Conservation (phyloP, 768 basidiomycete species). For the Pseudohyphozyma bogoriensis region DNA sequence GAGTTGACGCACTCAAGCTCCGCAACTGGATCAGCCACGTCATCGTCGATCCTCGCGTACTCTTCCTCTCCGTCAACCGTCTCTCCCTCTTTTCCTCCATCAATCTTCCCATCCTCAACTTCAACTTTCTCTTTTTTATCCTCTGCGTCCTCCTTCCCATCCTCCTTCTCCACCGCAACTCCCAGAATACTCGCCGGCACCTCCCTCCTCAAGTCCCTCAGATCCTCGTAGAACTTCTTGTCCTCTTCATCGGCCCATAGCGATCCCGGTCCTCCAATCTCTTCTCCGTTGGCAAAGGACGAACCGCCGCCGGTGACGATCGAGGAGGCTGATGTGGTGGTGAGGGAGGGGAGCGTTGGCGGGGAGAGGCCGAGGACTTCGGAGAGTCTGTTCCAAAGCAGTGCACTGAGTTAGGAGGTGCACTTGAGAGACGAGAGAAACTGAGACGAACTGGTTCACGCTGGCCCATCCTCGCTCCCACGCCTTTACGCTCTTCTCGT, state of each 20-base stretch:
- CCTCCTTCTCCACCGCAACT: slow-evolving; percentile 35
- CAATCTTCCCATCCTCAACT: slow-evolving; percentile 33
- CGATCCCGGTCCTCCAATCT: slow-evolving; percentile 52
- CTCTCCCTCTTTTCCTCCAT: slow-evolving; percentile 11
- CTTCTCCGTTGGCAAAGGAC: slow-evolving; percentile 38
- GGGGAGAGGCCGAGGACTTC: slow-evolving; percentile 77
- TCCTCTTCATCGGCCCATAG: slow-evolving; percentile 99
- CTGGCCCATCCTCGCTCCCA: slow-evolving; percentile 84
- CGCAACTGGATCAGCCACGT: slow-evolving; percentile 41
- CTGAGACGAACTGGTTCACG: slow-evolving; percentile 65
- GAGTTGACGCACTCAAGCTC: neutral
- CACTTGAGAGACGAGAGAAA: slow-evolving; percentile 17
- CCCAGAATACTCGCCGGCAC: slow-evolving; percentile 71
- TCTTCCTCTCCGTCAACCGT: neutral
- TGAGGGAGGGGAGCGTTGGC: slow-evolving; percentile 69
- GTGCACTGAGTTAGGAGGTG: slow-evolving; percentile 1
- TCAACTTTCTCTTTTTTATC: no score
- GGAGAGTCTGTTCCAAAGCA: slow-evolving; percentile 56
- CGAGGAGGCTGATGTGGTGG: slow-evolving; percentile 41
- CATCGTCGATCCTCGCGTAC: slow-evolving; percentile 29
- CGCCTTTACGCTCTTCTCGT: slow-evolving; percentile 94
- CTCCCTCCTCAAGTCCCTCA: slow-evolving; percentile 81
- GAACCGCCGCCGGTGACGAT: slow-evolving; percentile 37
- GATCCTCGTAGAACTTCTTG: slow-evolving; percentile 80
- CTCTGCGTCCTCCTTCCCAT: slow-evolving; percentile 9